These are phyloP conservation scores for Neltuma alba DNA, from an alignment of 306 rosid genomes.

Conservation along the genomic window DNA sequence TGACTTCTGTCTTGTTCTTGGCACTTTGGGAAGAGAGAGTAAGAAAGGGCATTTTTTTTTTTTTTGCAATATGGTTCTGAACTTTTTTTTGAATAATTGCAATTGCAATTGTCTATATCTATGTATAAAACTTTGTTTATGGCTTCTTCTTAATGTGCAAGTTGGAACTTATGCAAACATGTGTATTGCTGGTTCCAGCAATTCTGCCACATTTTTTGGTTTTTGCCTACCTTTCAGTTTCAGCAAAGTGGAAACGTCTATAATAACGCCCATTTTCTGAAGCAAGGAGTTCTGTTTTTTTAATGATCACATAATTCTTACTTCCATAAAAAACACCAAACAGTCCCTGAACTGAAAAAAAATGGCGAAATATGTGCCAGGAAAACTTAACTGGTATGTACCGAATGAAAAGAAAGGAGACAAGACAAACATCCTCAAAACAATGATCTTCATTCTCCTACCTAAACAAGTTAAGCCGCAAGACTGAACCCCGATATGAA, in stretches of 20 bases:
- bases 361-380: constrained; percentile 8
- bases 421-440: constrained; percentile 35
- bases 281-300: background rate
- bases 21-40: background rate
- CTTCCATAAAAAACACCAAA: background rate
- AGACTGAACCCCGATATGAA: constrained; percentile 24
- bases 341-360: background rate
- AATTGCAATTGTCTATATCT: background rate
- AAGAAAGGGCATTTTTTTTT: background rate
- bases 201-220: constrained; percentile 20
- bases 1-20: background rate
- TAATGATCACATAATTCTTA: background rate
- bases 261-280: background rate
- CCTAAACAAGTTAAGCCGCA: constrained; percentile 19
- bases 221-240: background rate
- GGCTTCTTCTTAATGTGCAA: constrained; percentile 19
- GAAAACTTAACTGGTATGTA: constrained; percentile 30
- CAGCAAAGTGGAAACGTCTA: background rate
- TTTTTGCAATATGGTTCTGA: constrained; percentile 22
- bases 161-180: constrained; percentile 1
- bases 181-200: background rate
- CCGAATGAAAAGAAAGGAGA: constrained; percentile 19
- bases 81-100: constrained; percentile 7
- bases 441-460: constrained; percentile 34
- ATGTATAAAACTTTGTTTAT: background rate